A percentile compares a stretch with the other conserved stretches of the same genome.
Conservation (phyloP, 2,329 filamentous ascomycete genomes). For the Fusarium proliferatum region DNA sequence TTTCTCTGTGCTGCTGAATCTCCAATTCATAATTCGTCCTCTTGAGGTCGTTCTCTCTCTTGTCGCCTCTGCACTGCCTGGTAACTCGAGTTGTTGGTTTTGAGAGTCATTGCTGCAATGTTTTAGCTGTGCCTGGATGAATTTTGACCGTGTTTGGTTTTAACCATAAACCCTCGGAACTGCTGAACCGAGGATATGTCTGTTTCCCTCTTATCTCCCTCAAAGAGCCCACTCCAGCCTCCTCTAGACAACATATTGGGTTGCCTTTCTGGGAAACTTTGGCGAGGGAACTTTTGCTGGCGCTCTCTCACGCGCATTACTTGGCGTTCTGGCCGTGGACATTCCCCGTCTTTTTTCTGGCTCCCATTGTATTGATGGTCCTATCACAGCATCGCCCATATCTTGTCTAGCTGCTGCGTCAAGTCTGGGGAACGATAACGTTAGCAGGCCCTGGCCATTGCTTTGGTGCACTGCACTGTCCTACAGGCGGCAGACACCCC, state of each 20-base stretch:
- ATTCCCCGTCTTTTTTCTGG: slow-evolving; percentile 37
- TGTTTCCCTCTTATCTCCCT: slow-evolving; percentile 42
- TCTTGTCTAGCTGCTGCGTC: slow-evolving; percentile 43
- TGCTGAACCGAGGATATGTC: slow-evolving; percentile 26
- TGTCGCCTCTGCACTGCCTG: slow-evolving; percentile 26
- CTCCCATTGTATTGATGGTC: slow-evolving; percentile 39
- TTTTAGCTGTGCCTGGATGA: slow-evolving; percentile 16
- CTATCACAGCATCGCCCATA: slow-evolving; percentile 45
- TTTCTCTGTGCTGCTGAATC: slow-evolving; percentile 32
- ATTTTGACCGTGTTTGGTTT: slow-evolving; percentile 9
- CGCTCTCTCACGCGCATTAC: slow-evolving; percentile 50
- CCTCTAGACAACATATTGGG: slow-evolving; percentile 47
- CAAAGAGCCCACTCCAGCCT: slow-evolving; percentile 43
- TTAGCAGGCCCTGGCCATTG: slow-evolving; percentile 45
- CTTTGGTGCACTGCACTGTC: slow-evolving; percentile 32
- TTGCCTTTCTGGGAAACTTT: slow-evolving; percentile 52
- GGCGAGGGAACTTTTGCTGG: slow-evolving; percentile 56
- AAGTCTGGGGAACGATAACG: slow-evolving; percentile 51
- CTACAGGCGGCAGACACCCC: slow-evolving; percentile 32
- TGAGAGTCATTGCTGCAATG: slow-evolving; percentile 3
- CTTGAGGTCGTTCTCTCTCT: slow-evolving; percentile 2
- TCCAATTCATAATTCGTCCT: slow-evolving; percentile 25
- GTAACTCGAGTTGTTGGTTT: neutral
- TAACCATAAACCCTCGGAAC: slow-evolving; percentile 14
- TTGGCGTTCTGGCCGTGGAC: slow-evolving; percentile 47